Base-by-base conservation (phyloP, 306 rosid species). In the Prunus campanulata region DNA sequence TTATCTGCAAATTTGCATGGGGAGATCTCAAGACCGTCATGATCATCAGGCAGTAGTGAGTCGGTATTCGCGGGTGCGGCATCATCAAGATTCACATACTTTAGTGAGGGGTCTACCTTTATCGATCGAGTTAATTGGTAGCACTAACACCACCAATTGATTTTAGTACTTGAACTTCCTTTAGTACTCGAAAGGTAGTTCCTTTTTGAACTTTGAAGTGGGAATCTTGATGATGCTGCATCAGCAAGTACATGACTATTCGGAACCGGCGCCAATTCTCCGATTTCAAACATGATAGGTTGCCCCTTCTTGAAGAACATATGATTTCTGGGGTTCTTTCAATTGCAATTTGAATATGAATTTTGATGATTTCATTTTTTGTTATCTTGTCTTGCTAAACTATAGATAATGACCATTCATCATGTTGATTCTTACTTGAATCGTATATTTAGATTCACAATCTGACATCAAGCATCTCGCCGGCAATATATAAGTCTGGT, bases 171-270 rank as follows among this genome's bases (percentile, higher is more conserved):
- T 3, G 15, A 57, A 57, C 65, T 25, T 60, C 39, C 76, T 56
- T 39, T 22, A 15, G 2, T 39, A 20, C 47, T 64, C 22, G 42
- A 44, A 57, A 73, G 57, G 55, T 60, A 62, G 5, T 61, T 50
- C 70, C 77, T 47, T 54, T 30, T 54, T 30, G 18, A 60, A 24
- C 63, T 60, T 67, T 15, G 54, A 65, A 65, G 50, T 44, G 97
- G 70, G 97, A 91, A 91, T 91, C 94, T 91, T 91, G 97, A 91
- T 91, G 97, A 91, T 89, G 94, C 97, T 91, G 97, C 97, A 89
- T 65, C 87, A 39, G 86, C 91, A 79, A 66, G 83, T 89, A 80
- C 66, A 79, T 83, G 94, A 75, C 93, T 91, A 64, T 35, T 35
- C 4, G 22, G 11, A 30, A 30, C 30, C 68, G 6, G 44, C 14